Evolutionary conservation across 2,329 filamentous ascomycete genomes (phyloP), one percentile per base, ranked within the genome.

Genomic region (Phyllosticta citrichinensis): DNA sequence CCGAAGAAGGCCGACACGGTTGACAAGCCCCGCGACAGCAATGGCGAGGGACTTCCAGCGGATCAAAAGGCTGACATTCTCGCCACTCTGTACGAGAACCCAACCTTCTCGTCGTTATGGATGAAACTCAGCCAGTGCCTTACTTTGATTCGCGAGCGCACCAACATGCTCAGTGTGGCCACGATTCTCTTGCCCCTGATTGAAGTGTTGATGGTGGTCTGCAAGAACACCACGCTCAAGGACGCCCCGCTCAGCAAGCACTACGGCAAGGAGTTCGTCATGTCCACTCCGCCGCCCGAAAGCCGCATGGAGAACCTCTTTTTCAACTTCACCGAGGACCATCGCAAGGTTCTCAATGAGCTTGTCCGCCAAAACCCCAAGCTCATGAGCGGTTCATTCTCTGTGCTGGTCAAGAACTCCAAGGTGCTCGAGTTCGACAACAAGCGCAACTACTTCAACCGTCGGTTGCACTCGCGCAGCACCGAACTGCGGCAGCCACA

Each of bases 351-450:
- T 65, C 83, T 99, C 67, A 99, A 99, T 71, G 94, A 99, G 73
- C 87, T 99, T 65, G 94, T 99, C 60, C 88, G 95, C 65, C 91
- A 96, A 70, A 97, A 96, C 66, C 94, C 95, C 30, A 96, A 96
- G 74, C 84, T 99, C 65, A 99, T 99, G 95, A 97, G 93, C 62
- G 94, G 94, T 58, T 97, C 93, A 2, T 97, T 99, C 76, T 92
- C 93, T 11, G 81, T 99, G 17, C 78, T 99, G 55, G 94, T 97
- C 64, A 97, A 96, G 80, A 99, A 99, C 71, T 95, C 94, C 25
- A 99, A 97, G 81, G 95, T 99, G 3, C 80, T 99, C 12, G 94
- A 99, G 71, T 99, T 99, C 69, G 94, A 99, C 77, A 99, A 99
- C 79, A 99, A 99, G 80, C 91, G 94, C 69, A 97, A 96, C 76